Percentiles rank a stretch among this genome's conserved stretches.
Evolutionary conservation across 768 basidiomycete genomes (phyloP).

Genomic region (Agrocybe pediades): DNA sequence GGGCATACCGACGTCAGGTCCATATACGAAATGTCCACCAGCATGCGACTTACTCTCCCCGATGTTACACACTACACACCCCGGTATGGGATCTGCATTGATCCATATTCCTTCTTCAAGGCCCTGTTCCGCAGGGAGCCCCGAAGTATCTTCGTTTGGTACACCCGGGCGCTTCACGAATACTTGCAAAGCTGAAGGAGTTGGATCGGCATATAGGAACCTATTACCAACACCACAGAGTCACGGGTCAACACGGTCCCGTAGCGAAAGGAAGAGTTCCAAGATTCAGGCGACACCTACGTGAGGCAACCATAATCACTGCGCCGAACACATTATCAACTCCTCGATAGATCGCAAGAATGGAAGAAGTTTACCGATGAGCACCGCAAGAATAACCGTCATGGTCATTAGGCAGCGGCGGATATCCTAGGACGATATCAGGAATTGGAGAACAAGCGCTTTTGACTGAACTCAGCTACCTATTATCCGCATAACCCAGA

Average conservation of each 20-base stretch:
- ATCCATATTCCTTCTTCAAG: slow-evolving; percentile 74
- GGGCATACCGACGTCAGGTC: background rate
- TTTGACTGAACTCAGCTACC: slow-evolving; percentile 38
- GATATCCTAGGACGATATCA: slow-evolving; percentile 64
- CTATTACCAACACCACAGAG: slow-evolving; percentile 38
- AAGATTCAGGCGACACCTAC: slow-evolving; percentile 45
- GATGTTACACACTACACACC: slow-evolving; percentile 88
- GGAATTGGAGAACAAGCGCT: background rate
- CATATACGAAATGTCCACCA: background rate
- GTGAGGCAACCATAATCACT: slow-evolving; percentile 93
- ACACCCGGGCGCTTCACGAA: slow-evolving; percentile 53
- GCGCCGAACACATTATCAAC: slow-evolving; percentile 7
- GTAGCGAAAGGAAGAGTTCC: background rate
- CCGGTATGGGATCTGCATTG: slow-evolving; percentile 79
- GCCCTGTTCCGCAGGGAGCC: slow-evolving; percentile 53
- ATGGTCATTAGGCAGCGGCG: slow-evolving; percentile 76
- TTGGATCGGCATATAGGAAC: slow-evolving; percentile 85
- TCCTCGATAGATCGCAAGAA: background rate
- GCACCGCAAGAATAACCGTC: slow-evolving; percentile 90
- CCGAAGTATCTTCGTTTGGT: slow-evolving; percentile 26
- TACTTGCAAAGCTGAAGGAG: slow-evolving; percentile 80
- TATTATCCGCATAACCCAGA: slow-evolving; percentile 89
- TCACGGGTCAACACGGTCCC: background rate
- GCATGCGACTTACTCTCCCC: slow-evolving; percentile 70
- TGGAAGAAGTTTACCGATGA: slow-evolving; percentile 62